Conservation (phyloP, 768 basidiomycete genomes). For the Rhodosporidiobolus sp. region DNA sequence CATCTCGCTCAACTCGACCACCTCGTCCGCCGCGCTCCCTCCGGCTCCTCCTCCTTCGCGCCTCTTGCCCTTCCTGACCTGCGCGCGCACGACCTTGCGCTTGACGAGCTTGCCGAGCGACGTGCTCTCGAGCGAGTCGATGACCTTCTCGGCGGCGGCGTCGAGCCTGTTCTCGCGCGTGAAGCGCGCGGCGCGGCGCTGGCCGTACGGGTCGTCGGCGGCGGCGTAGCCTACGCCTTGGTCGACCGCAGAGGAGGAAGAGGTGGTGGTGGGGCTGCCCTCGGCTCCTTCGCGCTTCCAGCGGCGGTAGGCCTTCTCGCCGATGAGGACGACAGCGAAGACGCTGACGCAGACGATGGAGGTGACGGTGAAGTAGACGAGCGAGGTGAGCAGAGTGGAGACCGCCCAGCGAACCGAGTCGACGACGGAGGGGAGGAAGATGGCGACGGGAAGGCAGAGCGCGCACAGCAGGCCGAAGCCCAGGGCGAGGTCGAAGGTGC, state of each 20-base stretch:
- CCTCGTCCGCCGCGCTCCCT: constrained; percentile 3
- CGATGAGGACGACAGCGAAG: constrained; percentile 16
- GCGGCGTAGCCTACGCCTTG: background rate
- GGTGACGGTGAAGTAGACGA: constrained; percentile 4
- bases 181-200: constrained; percentile 1
- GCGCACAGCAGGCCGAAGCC: background rate
- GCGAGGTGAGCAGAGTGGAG: background rate
- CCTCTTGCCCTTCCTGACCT: background rate
- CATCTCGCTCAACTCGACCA: constrained; percentile 15
- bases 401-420: background rate
- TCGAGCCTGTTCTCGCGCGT: constrained; percentile 14
- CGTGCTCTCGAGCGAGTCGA: constrained; percentile 23
- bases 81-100: background rate
- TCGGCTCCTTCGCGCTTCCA: background rate
- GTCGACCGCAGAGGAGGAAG: background rate
- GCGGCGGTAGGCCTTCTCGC: constrained; percentile 22
- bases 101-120: constrained; percentile 18
- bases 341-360: background rate
- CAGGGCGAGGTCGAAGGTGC: background rate
- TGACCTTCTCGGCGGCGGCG: constrained; percentile 21
- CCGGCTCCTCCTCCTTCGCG: background rate
- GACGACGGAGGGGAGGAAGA: constrained; percentile 15
- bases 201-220: background rate
- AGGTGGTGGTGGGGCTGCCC: background rate
- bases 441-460: constrained; percentile 19